phyloP scores from a whole-genome alignment of 257 asterid genomes.

The Nicotiana attenuata region DNA sequence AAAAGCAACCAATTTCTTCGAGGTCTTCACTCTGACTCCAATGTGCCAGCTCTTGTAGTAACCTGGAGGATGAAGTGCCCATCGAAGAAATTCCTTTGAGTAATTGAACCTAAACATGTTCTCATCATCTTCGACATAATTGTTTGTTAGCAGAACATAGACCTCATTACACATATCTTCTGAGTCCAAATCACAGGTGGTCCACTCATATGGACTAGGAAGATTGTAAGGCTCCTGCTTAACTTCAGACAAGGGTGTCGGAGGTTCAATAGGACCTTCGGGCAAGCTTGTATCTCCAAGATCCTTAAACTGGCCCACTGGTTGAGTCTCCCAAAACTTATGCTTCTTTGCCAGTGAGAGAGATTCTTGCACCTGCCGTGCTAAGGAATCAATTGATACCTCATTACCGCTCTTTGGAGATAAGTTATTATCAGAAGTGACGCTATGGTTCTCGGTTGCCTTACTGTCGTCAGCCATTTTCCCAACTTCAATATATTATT shows the following conservation, averaged over 20 bases:
- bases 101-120: slow-evolving; percentile 34
- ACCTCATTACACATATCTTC: slow-evolving; percentile 28
- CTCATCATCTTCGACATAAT: slow-evolving; percentile 32
- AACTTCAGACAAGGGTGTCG: slow-evolving; percentile 26
- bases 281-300: slow-evolving; percentile 24
- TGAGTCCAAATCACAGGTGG: slow-evolving; percentile 28
- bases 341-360: slow-evolving; percentile 23
- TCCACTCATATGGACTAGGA: slow-evolving; percentile 27
- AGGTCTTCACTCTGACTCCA: slow-evolving; percentile 29
- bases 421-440: slow-evolving; percentile 12
- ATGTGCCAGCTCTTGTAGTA: slow-evolving; percentile 30
- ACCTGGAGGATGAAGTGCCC: slow-evolving; percentile 35
- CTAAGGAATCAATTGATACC: slow-evolving; percentile 17
- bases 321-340: slow-evolving; percentile 35
- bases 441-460: slow-evolving; percentile 9
- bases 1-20: slow-evolving; percentile 29
- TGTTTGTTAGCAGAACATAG: slow-evolving; percentile 21
- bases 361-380: slow-evolving; percentile 26
- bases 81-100: slow-evolving; percentile 29
- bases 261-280: slow-evolving; percentile 30
- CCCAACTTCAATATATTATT: slow-evolving; percentile 6
- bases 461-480: slow-evolving; percentile 14
- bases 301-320: slow-evolving; percentile 32
- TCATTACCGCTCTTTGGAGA: slow-evolving; percentile 18
- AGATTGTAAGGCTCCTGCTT: slow-evolving; percentile 30